Percentiles rank a stretch among this genome's conserved stretches.
Conservation (phyloP, 148 eudicot genomes). For the Vaccinium vitisidaea region DNA sequence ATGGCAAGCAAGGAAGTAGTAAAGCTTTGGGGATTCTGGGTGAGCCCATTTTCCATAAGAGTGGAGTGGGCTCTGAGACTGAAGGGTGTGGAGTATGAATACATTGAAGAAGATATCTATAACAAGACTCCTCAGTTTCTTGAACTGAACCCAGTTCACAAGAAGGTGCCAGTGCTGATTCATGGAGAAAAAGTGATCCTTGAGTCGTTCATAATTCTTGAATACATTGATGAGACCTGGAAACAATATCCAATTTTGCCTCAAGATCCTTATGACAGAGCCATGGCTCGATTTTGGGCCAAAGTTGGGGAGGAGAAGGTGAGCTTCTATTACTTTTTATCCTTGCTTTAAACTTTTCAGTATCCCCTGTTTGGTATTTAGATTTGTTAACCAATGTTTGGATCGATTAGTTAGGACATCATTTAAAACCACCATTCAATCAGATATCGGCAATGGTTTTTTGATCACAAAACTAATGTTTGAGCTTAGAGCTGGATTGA, state of each 20-base stretch:
- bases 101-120: slow-evolving; percentile 26
- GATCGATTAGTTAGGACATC: too few species aligned
- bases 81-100: slow-evolving; percentile 27
- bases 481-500: too few species aligned
- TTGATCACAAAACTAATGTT: too few species aligned
- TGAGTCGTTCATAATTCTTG: slow-evolving; percentile 22
- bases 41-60: slow-evolving; percentile 17
- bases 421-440: too few species aligned
- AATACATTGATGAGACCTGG: slow-evolving; percentile 33
- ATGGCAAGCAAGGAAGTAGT: slow-evolving; percentile 17
- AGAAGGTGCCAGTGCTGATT: slow-evolving; percentile 24
- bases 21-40: slow-evolving; percentile 26
- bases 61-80: slow-evolving; percentile 31
- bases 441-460: too few species aligned
- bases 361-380: too few species aligned
- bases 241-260: slow-evolving; percentile 19
- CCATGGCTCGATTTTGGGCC: slow-evolving; percentile 23
- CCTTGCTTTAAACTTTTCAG: too few species aligned
- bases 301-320: slow-evolving; percentile 25
- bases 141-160: slow-evolving; percentile 20
- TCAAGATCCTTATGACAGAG: slow-evolving; percentile 23
- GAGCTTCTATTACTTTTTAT: too few species aligned
- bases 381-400: too few species aligned
- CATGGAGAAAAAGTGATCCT: slow-evolving; percentile 16
- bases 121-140: slow-evolving; percentile 22